Evolutionary conservation across 2,329 filamentous ascomycete genomes (phyloP).

Genomic region (Hypoxylon sp.): DNA sequence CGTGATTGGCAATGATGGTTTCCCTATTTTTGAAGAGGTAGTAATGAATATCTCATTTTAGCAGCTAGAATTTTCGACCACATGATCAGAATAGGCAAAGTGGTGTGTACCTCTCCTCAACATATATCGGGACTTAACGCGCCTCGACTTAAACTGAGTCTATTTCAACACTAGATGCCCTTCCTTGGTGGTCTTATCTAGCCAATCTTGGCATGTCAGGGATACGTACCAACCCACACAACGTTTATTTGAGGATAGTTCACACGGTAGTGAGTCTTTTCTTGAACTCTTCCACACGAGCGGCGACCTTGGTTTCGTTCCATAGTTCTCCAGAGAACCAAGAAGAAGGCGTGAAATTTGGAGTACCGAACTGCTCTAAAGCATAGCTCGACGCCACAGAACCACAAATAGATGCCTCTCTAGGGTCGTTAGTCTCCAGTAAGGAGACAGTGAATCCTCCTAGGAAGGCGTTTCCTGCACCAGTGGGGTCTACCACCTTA

Average conservation of each 20-base stretch:
- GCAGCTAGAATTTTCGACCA: no score
- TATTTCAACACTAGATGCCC: no score
- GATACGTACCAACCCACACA: background rate
- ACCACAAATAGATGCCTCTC: background rate
- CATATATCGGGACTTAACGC: no score
- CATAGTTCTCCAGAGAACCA: background rate
- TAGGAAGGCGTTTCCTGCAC: background rate
- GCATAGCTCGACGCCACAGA: background rate
- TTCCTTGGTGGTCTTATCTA: no score
- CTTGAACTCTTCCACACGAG: background rate
- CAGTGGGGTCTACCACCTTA: background rate
- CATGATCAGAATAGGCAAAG: no score
- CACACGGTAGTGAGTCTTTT: background rate
- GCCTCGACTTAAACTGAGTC: no score
- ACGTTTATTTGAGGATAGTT: background rate
- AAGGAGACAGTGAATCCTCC: background rate
- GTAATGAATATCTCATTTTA: no score
- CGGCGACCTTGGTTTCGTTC: background rate
- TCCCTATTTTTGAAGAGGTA: background rate
- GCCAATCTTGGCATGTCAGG: no score
- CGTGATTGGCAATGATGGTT: background rate
- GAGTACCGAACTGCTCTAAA: background rate
- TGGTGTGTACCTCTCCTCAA: no score
- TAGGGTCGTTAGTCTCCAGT: background rate
- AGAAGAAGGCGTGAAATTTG: background rate